Evolutionary conservation across 306 rosid genomes (phyloP), one percentile per base, ranked within the genome.

Genomic region (Mimosa pudica): DNA sequence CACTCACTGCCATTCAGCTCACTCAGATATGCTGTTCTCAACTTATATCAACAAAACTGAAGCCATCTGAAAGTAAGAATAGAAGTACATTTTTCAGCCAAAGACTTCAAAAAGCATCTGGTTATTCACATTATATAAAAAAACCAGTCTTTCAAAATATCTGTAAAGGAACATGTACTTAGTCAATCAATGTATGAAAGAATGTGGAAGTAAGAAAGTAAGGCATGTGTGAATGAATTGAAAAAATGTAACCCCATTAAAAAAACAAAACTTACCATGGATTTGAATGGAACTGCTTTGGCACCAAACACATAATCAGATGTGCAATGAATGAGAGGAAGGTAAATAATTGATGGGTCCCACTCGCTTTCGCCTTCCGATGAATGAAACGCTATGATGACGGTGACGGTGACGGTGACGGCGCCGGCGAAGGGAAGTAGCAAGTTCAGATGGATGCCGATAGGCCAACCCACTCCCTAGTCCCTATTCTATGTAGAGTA

Each of bases 1-100:
- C 45, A 57, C 81, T 55, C 62, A 77, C 77, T 45, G 88, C 88
- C 83, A 85, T 81, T 54, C 62, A 80, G 74, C 55, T 54, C 38
- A 58, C 57, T 74, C 70, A 12, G 16, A 8, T 48, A 36, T 16
- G 70, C 10, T 24, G 46, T 49, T 54, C n/a, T 42, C 68, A 55
- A 73, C 38, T 54, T 54, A 32, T 30, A 3, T 51, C 38, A 32
- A 49, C 11, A 64, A 77, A 71, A 24, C n/a, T 65, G 65, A 73
- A 65, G 65, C 65, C 76, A 71, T 80, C 81, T 84, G 73, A 55
- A 45, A 75, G 51, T 13, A 55, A 57, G 55, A 75, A 14, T 2
- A 9, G 46, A 41, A 41, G 4, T 30, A 44, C 9, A 44, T 44
- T 44, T 45, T 45, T 44, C 32, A 45, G 58, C 20, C 68, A 74